Evolutionary conservation across 805 yeast genomes (phyloP).

Genomic region (Priceomyces melissophilus): DNA sequence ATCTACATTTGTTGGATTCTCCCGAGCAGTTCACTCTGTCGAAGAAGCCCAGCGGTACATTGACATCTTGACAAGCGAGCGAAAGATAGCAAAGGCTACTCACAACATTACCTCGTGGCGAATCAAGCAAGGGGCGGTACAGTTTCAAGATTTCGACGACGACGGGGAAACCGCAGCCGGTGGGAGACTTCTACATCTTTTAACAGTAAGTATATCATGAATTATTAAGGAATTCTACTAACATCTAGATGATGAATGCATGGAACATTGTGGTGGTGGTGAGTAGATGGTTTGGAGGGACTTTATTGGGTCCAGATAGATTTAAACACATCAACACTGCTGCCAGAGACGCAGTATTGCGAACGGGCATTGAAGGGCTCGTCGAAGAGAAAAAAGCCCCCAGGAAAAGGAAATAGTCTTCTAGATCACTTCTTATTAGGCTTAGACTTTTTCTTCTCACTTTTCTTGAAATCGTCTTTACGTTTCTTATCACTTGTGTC

Average conservation of each 20-base stretch:
- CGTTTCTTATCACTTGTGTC: conserved; percentile 7
- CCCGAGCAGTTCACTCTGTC: conserved; percentile 57
- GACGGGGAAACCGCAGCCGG: conserved; percentile 99
- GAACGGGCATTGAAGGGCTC: conserved; percentile 26
- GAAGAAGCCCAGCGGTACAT: conserved; percentile 61
- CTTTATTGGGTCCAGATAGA: conserved; percentile 86
- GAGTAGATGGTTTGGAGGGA: conserved; percentile 91
- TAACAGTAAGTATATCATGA: conserved; percentile 44
- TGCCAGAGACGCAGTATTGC: conserved; percentile 77
- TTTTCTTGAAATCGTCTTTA: conserved; percentile 2
- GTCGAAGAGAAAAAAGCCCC: background rate
- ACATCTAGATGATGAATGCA: conserved; percentile 59
- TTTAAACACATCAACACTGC: conserved; percentile 90
- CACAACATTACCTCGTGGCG: conserved; percentile 92
- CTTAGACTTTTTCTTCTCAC: conserved; percentile 8
- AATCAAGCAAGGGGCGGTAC: conserved; percentile 54
- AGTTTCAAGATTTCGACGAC: conserved; percentile 85
- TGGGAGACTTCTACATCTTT: conserved; percentile 71
- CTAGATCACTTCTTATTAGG: conserved; percentile 4
- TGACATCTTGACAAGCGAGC: conserved; percentile 54
- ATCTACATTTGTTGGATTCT: conserved; percentile 80
- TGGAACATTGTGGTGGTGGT: conserved; percentile 86
- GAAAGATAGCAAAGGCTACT: conserved; percentile 60
- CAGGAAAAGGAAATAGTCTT: conserved; percentile 6
- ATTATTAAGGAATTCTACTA: conserved; percentile 16